Conservation (phyloP, 2,329 filamentous ascomycete genomes). For the Aspergillus brunneoviolaceus region DNA sequence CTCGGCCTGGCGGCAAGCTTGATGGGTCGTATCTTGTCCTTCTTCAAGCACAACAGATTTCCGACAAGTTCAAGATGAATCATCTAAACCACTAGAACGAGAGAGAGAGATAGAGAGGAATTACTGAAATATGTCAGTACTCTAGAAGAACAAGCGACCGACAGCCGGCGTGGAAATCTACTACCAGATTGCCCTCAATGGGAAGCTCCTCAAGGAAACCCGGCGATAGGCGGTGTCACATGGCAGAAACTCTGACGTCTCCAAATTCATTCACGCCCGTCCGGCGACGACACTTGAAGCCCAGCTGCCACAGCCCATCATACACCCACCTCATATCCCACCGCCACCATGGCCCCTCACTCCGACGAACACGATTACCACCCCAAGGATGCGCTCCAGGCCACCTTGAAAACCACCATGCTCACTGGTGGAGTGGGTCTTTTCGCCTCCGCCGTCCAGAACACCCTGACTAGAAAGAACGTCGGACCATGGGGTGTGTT, state of each 20-base stretch:
- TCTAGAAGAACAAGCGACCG: not conserved
- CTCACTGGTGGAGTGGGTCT: conserved; percentile 68
- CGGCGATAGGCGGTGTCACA: conserved; percentile 22
- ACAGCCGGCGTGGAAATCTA: conserved; percentile 4
- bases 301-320: conserved; percentile 27
- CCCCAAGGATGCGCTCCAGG: conserved; percentile 71
- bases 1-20: conserved; percentile 19
- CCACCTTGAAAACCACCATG: conserved; percentile 63
- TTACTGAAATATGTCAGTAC: not conserved
- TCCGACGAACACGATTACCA: conserved; percentile 59
- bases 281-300: conserved; percentile 24
- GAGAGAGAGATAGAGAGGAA: no score
- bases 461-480: conserved; percentile 80
- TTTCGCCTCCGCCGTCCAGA: conserved; percentile 76
- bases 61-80: not conserved
- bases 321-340: conserved; percentile 14
- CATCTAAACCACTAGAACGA: no score
- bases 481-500: conserved; percentile 78
- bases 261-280: conserved; percentile 28
- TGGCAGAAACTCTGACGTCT: conserved; percentile 28
- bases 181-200: conserved; percentile 9
- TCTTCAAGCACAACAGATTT: not conserved
- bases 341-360: conserved; percentile 50
- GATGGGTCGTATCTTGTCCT: conserved; percentile 3
- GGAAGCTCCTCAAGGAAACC: conserved; percentile 19